Evolutionary conservation across 768 basidiomycete genomes (phyloP).

Genomic region (Russula vinacea): DNA sequence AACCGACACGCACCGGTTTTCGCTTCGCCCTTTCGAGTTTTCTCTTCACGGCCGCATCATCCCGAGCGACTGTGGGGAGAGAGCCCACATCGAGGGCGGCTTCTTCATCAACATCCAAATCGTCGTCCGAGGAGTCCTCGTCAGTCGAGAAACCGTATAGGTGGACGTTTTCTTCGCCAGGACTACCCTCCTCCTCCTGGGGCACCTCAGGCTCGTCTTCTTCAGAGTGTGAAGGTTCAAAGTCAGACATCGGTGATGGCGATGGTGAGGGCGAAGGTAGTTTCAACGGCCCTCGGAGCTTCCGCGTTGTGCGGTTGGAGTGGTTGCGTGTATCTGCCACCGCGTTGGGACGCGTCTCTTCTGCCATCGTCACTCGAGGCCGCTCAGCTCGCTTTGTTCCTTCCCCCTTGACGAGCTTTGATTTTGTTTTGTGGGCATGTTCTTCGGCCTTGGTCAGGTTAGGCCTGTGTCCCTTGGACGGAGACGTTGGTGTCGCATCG

Average conservation of each 20-base stretch:
- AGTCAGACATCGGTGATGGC: constrained; percentile 2
- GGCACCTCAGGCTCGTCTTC: constrained; percentile 13
- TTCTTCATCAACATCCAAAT: constrained; percentile 53
- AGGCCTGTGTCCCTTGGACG: background rate
- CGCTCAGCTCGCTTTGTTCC: constrained; percentile 14
- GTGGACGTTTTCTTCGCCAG: constrained; percentile 45
- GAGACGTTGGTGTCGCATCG: background rate
- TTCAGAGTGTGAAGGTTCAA: constrained; percentile 5
- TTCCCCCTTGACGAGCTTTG: constrained; percentile 8
- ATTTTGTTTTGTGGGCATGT: constrained; percentile 5
- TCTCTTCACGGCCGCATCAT: constrained; percentile 72
- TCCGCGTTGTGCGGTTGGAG: background rate
- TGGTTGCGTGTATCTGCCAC: background rate
- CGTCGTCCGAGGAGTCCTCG: constrained; percentile 75
- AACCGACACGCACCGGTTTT: constrained; percentile 58
- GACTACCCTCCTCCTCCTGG: constrained; percentile 38
- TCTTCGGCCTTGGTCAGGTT: constrained; percentile 7
- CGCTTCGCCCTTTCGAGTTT: constrained; percentile 51
- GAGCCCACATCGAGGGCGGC: constrained; percentile 61
- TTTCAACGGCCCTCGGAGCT: constrained; percentile 15
- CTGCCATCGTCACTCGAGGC: background rate
- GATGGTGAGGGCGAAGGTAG: constrained; percentile 4
- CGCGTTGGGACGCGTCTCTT: background rate
- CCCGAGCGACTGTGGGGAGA: constrained; percentile 85
- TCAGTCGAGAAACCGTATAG: constrained; percentile 76